Conservation (phyloP, 1,284 basidiomycete species). For the Moesziomyces sp. region DNA sequence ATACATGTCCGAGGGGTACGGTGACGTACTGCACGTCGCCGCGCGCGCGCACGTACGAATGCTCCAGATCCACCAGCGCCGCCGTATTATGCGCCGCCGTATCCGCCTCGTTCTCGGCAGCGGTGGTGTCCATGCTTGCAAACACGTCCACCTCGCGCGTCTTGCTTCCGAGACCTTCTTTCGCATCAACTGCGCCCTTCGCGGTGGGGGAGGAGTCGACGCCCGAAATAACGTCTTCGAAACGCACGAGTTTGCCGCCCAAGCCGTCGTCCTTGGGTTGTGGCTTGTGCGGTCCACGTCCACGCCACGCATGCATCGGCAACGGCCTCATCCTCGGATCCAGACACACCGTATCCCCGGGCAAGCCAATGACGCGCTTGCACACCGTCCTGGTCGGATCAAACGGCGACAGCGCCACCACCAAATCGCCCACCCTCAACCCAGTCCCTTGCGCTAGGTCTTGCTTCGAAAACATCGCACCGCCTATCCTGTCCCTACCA, state of each 20-base stretch:
- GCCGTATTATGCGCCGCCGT: constrained; percentile 17
- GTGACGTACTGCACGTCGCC: constrained; percentile 48
- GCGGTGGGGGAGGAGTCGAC: no score
- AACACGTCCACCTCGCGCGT: constrained; percentile 23
- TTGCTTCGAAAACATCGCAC: constrained; percentile 21
- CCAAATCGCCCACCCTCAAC: constrained; percentile 76
- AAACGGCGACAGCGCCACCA: constrained; percentile 80
- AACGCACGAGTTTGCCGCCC: neutral
- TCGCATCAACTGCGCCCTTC: neutral
- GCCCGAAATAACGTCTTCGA: neutral
- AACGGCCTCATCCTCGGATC: constrained; percentile 73
- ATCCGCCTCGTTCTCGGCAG: neutral
- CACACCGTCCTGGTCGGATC: constrained; percentile 80
- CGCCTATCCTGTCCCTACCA: constrained; percentile 10
- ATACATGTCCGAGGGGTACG: constrained; percentile 71
- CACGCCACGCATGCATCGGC: constrained; percentile 28
- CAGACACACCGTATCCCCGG: constrained; percentile 87
- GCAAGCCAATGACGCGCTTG: constrained; percentile 89
- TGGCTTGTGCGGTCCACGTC: neutral
- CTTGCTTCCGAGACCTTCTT: constrained; percentile 6
- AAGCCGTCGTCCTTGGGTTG: neutral
- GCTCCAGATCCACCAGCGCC: constrained; percentile 7
- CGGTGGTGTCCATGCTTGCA: constrained; percentile 27
- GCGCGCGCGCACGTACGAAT: constrained; percentile 22
- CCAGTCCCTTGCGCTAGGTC: constrained; percentile 56